Percentiles rank a stretch among this genome's conserved stretches.
Evolutionary conservation across 2,329 filamentous ascomycete genomes (phyloP).

Genomic region (Penicillium sp.): DNA sequence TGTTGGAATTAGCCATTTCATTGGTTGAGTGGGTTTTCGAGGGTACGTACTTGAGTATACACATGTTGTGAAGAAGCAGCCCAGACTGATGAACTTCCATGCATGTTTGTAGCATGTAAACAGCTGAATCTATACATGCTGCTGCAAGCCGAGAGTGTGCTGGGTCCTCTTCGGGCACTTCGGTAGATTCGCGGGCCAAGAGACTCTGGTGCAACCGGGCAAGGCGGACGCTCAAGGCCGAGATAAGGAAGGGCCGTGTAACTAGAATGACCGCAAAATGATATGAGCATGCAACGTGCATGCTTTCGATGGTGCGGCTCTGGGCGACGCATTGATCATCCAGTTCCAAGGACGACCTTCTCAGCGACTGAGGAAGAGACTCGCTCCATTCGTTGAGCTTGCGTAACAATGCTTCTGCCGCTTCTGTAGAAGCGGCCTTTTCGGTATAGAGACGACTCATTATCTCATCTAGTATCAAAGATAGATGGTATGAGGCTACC

Average conservation of each 20-base stretch:
- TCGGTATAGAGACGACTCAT: constrained; percentile 45
- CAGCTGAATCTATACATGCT: constrained; percentile 55
- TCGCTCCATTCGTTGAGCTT: constrained; percentile 49
- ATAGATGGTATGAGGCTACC: constrained; percentile 43
- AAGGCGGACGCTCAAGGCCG: constrained; percentile 43
- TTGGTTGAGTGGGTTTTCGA: neutral
- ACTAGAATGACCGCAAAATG: constrained; percentile 58
- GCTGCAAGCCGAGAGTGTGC: constrained; percentile 44
- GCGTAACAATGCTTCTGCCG: constrained; percentile 42
- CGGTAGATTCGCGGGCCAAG: constrained; percentile 15
- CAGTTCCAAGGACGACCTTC: constrained; percentile 18
- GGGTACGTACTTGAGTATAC: constrained; percentile 53
- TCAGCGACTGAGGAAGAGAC: constrained; percentile 39
- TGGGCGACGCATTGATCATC: constrained; percentile 21
- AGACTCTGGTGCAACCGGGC: constrained; percentile 25
- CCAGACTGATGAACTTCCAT: constrained; percentile 46
- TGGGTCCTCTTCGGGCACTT: constrained; percentile 26
- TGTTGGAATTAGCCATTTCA: neutral
- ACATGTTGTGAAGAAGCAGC: constrained; percentile 54
- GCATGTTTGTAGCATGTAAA: constrained; percentile 55
- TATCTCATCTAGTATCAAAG: constrained; percentile 46
- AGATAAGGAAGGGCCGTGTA: constrained; percentile 55
- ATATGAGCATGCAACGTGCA: constrained; percentile 57
- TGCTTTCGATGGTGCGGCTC: constrained; percentile 46
- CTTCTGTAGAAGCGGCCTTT: constrained; percentile 28